Evolutionary conservation across 106 monocot species (phyloP), one percentile per base, ranked within the genome.

Genomic region (Acorus calamus): DNA sequence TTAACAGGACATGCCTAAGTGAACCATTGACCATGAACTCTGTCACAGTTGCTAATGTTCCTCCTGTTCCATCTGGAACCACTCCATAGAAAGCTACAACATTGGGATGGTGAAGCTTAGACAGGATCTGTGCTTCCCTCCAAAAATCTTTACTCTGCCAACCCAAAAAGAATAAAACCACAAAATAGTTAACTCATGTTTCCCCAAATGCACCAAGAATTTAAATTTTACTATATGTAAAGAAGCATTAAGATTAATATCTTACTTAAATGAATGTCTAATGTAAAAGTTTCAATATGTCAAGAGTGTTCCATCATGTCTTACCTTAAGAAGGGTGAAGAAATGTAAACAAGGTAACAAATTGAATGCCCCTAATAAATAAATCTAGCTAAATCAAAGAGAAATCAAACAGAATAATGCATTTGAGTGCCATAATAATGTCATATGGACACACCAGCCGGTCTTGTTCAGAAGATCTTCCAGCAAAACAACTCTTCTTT

Each of bases 21-120:
- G 90, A 96, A 43, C 94, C 94, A 82, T 96, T 96, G 41, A 96
- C 84, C 94, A 96, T 96, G 63, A 78, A 96, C 66, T 96, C 90
- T 14, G 94, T 84, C 43, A 96, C 94, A 51, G 90, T 96, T 49
- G 94, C 90, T 52, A 90, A 49, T 59, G 94, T 87, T 65, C 90
- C 90, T 53, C 84, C 87, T 50, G 82, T 62, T 14, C 90, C 87
- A 84, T 90, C 94, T 6, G 87, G 87, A 70, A 90, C 94, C 49
- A 96, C 90, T 4, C 94, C 94, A 78, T 96, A 96, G 54, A 96
- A 90, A 52, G 90, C 90, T 56, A 96, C 84, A 43, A 96, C 90
- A 84, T 96, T 96, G 65, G 94, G 94, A 80, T 96, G 94, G 66
- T 96, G 94, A 64, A 96, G 79, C 67, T 80, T 86, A 55, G 94